These are phyloP conservation scores for Phlegmacium glaucopus DNA, from an alignment of 768 basidiomycete species.

Conservation along the genomic window DNA sequence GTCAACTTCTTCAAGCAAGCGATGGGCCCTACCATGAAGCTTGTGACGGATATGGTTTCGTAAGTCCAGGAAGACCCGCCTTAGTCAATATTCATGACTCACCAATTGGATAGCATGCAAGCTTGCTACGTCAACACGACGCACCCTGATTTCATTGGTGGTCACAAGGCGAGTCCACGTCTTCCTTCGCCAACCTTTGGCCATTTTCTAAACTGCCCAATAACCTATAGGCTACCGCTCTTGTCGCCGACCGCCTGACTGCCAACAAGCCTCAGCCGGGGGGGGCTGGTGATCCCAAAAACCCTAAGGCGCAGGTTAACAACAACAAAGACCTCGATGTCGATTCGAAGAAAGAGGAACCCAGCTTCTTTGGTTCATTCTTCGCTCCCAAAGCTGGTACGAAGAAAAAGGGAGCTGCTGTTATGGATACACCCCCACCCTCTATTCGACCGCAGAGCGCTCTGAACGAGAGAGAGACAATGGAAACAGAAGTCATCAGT, in stretches of 20 bases:
- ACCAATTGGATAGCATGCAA: constrained; percentile 69
- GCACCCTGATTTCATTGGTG: constrained; percentile 96
- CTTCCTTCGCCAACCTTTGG: too few species aligned
- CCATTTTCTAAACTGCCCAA: background rate
- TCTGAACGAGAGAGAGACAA: constrained; percentile 89
- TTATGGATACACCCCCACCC: constrained; percentile 72
- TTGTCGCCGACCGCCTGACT: constrained; percentile 80
- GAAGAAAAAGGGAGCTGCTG: constrained; percentile 52
- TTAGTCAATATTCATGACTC: background rate
- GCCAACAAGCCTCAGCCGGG: constrained; percentile 64
- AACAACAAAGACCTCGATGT: constrained; percentile 95
- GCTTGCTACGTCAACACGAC: constrained; percentile 99
- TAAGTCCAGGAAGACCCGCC: constrained; percentile 38
- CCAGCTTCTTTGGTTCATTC: constrained; percentile 94
- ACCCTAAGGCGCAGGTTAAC: constrained; percentile 63
- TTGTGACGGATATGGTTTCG: constrained; percentile 91
- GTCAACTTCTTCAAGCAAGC: constrained; percentile 95
- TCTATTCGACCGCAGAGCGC: constrained; percentile 89
- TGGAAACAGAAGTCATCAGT: constrained; percentile 99
- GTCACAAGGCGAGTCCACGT: constrained; percentile 64
- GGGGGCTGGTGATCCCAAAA: constrained; percentile 63
- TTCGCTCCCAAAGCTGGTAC: constrained; percentile 65
- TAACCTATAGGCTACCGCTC: constrained; percentile 69
- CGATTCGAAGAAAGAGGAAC: constrained; percentile 83
- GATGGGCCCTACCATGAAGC: constrained; percentile 93